These are phyloP conservation scores for Neurospora pannonica DNA, from an alignment of 495 filamentous ascomycete genomes.

Conservation along the genomic window DNA sequence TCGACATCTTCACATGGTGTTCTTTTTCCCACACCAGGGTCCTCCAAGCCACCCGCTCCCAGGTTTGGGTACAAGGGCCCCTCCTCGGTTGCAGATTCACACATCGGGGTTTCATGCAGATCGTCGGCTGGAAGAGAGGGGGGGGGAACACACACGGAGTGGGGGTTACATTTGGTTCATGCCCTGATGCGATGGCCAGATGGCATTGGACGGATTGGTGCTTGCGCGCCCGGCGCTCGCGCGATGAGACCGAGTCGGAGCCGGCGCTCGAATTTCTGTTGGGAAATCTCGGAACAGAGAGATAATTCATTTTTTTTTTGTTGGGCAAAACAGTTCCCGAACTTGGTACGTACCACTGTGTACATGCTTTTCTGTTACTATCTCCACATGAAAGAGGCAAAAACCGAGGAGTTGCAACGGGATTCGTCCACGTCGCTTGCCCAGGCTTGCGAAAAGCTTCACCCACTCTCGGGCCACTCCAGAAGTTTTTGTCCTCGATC, in stretches of 20 bases:
- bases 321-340: background rate
- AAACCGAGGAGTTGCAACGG: background rate
- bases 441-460: background rate
- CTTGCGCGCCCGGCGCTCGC: background rate
- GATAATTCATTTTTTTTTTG: background rate
- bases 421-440: background rate
- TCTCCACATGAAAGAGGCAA: background rate
- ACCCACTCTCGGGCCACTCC: background rate
- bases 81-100: background rate
- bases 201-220: background rate
- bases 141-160: background rate
- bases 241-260: background rate
- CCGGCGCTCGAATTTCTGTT: background rate
- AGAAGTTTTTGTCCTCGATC: background rate
- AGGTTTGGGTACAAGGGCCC: background rate
- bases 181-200: background rate
- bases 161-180: background rate
- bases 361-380: background rate
- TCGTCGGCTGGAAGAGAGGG: background rate
- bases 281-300: background rate
- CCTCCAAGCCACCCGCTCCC: background rate
- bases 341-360: background rate
- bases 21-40: background rate
- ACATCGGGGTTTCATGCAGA: background rate
- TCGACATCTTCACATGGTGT: background rate